Base-by-base conservation (phyloP, 2,329 filamentous ascomycete genomes). In the Madurella fahalii region DNA sequence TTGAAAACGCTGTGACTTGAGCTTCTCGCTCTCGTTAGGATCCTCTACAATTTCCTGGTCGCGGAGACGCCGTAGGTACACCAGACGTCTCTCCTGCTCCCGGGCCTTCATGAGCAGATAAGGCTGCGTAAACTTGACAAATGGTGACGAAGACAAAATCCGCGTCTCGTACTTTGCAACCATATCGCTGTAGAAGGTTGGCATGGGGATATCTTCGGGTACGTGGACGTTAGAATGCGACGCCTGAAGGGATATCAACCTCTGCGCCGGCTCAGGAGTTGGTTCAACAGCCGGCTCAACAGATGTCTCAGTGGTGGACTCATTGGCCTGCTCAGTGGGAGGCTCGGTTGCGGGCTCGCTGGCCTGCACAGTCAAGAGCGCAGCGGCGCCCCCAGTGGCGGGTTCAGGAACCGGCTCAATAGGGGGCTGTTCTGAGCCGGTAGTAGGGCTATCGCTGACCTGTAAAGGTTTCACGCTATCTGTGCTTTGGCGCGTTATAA, bases 111-210 rank as follows among this genome's bases (percentile, higher is more conserved):
- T 95, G 39, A 99, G 79, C 20, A 97, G 81, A 70, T 97, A 95
- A 0, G 94, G 94, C 67, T 94, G 90, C 60, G 89, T 87, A 67
- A 97, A 99, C 65, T 90, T 93, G 61, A 99, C 94, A 67, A 96
- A 97, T 0, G 94, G 94, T 0, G 94, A 99, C 1, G 91, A 90
- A 1, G 95, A 99, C 5, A 99, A 75, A 43, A 99, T 87, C 66
- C 93, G 95, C 5, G 91, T 96, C 65, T 95, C 85, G 65, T 95
- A 91, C 64, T 95, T 93, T 54, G 90, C 86, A 39, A 97, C 91
- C 80, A 96, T 90, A 67, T 96, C 90, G 67, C 92, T 92, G 68
- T 97, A 97, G 66, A 92, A 96, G 0, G 89, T 95, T 2, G 93
- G 90, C 76, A 90, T 89, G 1, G 90, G 89, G 40, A 90, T 77